Percentiles rank a stretch among this genome's conserved stretches.
These are phyloP conservation scores for Delphinella strobiligena DNA, from an alignment of 2,329 filamentous ascomycete species.

Conservation along the genomic window DNA sequence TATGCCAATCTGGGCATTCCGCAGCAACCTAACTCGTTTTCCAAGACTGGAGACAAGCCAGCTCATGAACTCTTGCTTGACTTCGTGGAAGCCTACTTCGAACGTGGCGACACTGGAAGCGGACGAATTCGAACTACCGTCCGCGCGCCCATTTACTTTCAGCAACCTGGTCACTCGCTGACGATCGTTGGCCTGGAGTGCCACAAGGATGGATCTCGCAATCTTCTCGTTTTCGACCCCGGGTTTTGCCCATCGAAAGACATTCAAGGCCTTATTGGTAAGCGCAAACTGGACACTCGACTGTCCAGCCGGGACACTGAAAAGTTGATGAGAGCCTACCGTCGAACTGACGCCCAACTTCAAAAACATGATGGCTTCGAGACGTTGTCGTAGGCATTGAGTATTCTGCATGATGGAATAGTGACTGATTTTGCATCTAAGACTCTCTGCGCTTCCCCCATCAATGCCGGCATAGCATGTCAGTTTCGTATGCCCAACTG, in stretches of 20 bases:
- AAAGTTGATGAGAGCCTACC: slow-evolving; percentile 51
- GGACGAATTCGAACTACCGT: slow-evolving; percentile 55
- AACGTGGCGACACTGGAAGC: slow-evolving; percentile 26
- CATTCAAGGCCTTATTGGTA: slow-evolving; percentile 46
- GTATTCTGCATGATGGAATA: background rate
- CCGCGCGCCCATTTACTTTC: slow-evolving; percentile 76
- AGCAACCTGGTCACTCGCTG: slow-evolving; percentile 80
- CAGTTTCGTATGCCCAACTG: too few species aligned
- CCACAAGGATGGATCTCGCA: slow-evolving; percentile 48
- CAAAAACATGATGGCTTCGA: slow-evolving; percentile 65
- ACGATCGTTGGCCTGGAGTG: slow-evolving; percentile 79
- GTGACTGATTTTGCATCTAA: background rate
- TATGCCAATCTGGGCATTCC: background rate
- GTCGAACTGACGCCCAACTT: slow-evolving; percentile 56
- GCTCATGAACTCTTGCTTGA: slow-evolving; percentile 44
- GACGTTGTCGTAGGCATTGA: slow-evolving; percentile 24
- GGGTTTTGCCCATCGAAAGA: slow-evolving; percentile 58
- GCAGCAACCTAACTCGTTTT: background rate
- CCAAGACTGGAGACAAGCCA: slow-evolving; percentile 27
- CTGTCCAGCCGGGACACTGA: slow-evolving; percentile 24
- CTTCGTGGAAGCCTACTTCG: slow-evolving; percentile 63
- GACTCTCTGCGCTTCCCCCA: background rate
- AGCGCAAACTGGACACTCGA: slow-evolving; percentile 26
- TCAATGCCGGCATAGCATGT: slow-evolving; percentile 2
- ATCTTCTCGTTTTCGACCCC: slow-evolving; percentile 79